Conservation (phyloP, 2,329 filamentous ascomycete genomes). For the Epichloe festucae region DNA sequence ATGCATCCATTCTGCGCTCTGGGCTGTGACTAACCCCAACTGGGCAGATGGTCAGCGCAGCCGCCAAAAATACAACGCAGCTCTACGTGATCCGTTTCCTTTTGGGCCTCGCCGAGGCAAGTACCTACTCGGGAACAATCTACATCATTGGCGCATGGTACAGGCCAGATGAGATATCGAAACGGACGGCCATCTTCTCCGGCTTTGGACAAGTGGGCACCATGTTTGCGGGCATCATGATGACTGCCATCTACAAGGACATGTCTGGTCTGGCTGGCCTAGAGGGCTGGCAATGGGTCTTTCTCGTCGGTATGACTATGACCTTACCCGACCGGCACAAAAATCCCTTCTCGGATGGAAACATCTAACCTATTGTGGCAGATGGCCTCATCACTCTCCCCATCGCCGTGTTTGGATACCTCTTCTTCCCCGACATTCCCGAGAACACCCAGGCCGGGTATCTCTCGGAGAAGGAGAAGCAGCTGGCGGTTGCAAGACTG, state of each 20-base stretch:
- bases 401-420: slow-evolving; percentile 21
- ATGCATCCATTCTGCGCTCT: background rate
- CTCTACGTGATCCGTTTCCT: slow-evolving; percentile 19
- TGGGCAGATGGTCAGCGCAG: background rate
- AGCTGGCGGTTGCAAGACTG: slow-evolving; percentile 20
- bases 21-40: background rate
- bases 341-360: too few species aligned
- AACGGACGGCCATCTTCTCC: slow-evolving; percentile 50
- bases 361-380: too few species aligned
- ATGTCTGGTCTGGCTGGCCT: slow-evolving; percentile 36
- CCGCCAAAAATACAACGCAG: background rate
- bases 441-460: slow-evolving; percentile 31
- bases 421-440: slow-evolving; percentile 28
- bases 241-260: slow-evolving; percentile 44
- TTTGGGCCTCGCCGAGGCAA: slow-evolving; percentile 25
- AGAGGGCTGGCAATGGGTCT: slow-evolving; percentile 56
- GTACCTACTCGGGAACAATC: slow-evolving; percentile 27
- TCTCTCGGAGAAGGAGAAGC: slow-evolving; percentile 32
- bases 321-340: too few species aligned
- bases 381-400: slow-evolving; percentile 37
- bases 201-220: slow-evolving; percentile 46
- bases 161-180: slow-evolving; percentile 45
- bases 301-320: slow-evolving; percentile 39
- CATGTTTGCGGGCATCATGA: slow-evolving; percentile 39
- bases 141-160: slow-evolving; percentile 43